Percentiles rank a stretch among this genome's conserved stretches.
These are phyloP conservation scores for Ascochyta rabiei DNA, from an alignment of 2,329 filamentous ascomycete species.

Conservation along the genomic window DNA sequence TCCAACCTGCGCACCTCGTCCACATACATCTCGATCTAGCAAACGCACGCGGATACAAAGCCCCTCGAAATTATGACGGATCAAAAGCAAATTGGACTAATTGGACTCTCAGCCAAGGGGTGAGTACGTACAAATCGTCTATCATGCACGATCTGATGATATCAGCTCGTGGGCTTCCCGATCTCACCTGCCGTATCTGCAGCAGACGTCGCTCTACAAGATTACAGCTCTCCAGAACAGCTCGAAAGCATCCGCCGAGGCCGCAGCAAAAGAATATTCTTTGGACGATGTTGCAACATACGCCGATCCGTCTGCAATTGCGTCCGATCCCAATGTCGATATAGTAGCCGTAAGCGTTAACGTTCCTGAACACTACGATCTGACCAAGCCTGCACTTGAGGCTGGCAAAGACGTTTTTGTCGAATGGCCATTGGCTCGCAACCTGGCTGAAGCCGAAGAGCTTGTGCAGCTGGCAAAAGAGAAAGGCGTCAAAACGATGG, in stretches of 20 bases:
- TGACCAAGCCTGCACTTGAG: conserved; percentile 52
- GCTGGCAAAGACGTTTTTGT: conserved; percentile 53
- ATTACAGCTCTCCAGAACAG: conserved; percentile 60
- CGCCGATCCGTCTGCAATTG: conserved; percentile 52
- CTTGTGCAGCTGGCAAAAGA: conserved; percentile 50
- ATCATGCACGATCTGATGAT: conserved; percentile 3
- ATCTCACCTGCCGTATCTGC: conserved; percentile 49
- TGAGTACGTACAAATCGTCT: conserved; percentile 1
- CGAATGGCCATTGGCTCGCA: conserved; percentile 58
- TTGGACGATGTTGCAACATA: conserved; percentile 52
- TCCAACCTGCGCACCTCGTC: too few species aligned
- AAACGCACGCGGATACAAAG: background rate
- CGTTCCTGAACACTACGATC: conserved; percentile 52
- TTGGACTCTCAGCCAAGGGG: conserved; percentile 44
- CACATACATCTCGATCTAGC: background rate
- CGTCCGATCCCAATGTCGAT: conserved; percentile 55
- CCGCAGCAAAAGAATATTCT: conserved; percentile 47
- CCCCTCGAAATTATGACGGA: conserved; percentile 7
- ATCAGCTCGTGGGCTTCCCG: conserved; percentile 45
- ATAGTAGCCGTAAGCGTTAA: conserved; percentile 55
- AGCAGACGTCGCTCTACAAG: conserved; percentile 48
- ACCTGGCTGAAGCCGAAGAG: conserved; percentile 51
- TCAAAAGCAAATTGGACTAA: conserved; percentile 37
- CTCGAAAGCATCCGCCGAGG: conserved; percentile 50
- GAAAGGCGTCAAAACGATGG: conserved; percentile 52